These are phyloP conservation scores for Syncephalastrum racemosum DNA, from an alignment of 371 early-diverging fungal species.

Conservation along the genomic window DNA sequence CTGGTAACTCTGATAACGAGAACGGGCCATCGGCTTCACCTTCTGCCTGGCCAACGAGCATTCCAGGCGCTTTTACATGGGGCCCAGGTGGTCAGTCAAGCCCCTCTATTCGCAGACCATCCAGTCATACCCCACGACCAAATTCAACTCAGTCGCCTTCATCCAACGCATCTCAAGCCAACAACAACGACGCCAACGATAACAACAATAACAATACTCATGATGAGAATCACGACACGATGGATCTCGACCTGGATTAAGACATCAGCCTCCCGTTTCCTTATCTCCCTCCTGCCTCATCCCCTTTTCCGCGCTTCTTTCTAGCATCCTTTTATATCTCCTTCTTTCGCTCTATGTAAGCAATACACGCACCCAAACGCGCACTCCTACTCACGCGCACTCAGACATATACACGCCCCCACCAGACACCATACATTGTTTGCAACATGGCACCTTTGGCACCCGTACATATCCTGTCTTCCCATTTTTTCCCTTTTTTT, in stretches of 20 bases:
- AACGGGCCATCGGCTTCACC: conserved; percentile 10
- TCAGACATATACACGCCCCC: not conserved
- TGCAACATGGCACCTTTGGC: no score
- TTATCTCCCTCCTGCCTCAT: no score
- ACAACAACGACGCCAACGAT: conserved; percentile 11
- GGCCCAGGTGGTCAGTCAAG: conserved; percentile 18
- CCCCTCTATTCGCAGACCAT: no score
- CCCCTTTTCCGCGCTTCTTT: no score
- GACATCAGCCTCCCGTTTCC: not conserved
- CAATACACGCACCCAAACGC: no score
- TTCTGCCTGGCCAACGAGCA: conserved; percentile 20
- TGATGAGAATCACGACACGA: conserved; percentile 10
- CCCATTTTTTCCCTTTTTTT: no score
- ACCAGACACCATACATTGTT: no score
- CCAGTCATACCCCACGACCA: conserved; percentile 4
- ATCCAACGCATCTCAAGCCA: conserved; percentile 3
- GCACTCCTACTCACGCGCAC: not conserved
- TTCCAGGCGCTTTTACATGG: conserved; percentile 31
- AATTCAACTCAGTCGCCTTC: conserved; percentile 3
- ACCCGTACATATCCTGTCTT: no score
- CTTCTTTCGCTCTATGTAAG: no score
- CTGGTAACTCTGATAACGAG: not conserved
- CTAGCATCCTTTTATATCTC: no score
- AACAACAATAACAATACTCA: conserved; percentile 11
- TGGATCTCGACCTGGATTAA: conserved; percentile 28